These are phyloP conservation scores for Pseudonectria foliicola DNA, from an alignment of 2,329 filamentous ascomycete genomes.

Conservation along the genomic window DNA sequence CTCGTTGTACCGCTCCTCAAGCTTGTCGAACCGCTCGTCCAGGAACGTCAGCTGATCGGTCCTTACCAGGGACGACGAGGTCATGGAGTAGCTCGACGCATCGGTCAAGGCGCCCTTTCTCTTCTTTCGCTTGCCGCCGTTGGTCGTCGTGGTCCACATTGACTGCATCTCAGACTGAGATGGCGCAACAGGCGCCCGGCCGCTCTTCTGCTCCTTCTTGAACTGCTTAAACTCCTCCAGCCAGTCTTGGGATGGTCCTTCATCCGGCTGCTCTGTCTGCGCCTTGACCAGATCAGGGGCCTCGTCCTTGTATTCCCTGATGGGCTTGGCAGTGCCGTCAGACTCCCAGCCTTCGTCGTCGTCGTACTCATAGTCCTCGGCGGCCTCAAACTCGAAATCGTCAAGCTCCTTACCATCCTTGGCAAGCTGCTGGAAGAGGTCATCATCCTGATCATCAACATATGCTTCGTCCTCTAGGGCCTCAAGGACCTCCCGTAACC, in stretches of 20 bases:
- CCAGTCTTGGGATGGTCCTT: conserved; percentile 71
- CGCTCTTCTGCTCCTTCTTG: conserved; percentile 67
- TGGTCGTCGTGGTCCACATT: conserved; percentile 67
- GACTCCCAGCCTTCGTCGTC: conserved; percentile 89
- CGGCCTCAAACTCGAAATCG: conserved; percentile 70
- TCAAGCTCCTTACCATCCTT: conserved; percentile 66
- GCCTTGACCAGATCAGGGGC: conserved; percentile 42
- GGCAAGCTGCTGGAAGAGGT: conserved; percentile 71
- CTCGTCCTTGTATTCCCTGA: conserved; percentile 45
- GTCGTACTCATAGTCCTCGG: conserved; percentile 44
- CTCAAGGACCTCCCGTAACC: conserved; percentile 83
- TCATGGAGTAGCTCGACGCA: conserved; percentile 85
- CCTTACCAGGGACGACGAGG: conserved; percentile 75
- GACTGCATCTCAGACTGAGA: conserved; percentile 59
- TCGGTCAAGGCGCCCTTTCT: conserved; percentile 89
- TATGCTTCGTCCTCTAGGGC: conserved; percentile 93
- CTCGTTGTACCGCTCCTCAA: conserved; percentile 68
- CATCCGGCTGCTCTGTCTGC: conserved; percentile 43
- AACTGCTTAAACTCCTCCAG: conserved; percentile 89
- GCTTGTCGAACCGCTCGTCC: conserved; percentile 84
- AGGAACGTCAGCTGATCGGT: conserved; percentile 82
- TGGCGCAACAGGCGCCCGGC: conserved; percentile 34
- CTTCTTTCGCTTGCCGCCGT: conserved; percentile 82
- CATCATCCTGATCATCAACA: conserved; percentile 73
- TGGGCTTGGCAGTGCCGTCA: conserved; percentile 81